Evolutionary conservation across 1,139 yeast genomes (phyloP), one percentile per base, ranked within the genome.

Genomic region (Taphrina deformans): DNA sequence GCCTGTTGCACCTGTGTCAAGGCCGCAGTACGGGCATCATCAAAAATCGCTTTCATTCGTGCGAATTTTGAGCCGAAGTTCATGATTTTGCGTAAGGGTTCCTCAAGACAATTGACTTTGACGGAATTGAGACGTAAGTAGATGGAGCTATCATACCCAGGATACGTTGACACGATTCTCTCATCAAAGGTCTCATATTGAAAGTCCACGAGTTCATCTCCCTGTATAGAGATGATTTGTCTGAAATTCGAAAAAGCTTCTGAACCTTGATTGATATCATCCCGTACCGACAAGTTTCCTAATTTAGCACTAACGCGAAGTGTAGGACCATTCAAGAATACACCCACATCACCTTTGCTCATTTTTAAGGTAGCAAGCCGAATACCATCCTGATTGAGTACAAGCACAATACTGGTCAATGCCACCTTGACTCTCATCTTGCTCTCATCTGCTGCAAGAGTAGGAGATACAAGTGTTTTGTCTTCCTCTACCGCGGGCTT

Each of bases 21-120:
- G 0, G 98, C 97, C 12, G 92, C 89, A 71, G 88, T 90, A 68
- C 99, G 82, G 0, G 98, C 96, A 18, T 83, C 79, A 72, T 93
- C 99, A 74, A 88, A 93, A 16, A 92, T 80, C 1, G 85, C 85
- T 75, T 93, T 93, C 97, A 93, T 90, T 70, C 83, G 83, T 67
- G 85, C 87, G 73, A 95, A 89, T 71, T 88, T 88, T 69, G 84
- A 84, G 71, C 90, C 77, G 72, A 85, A 92, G 35, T 82, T 80
- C 50, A 88, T 74, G 10, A 93, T 82, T 69, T 86, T 83, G 51
- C 85, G 81, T 70, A 90, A 81, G 0, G 98, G 88, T 68, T 86
- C 88, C 72, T 92, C 97, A 24, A 90, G 85, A 72, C 91, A 89
- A 73, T 86, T 88, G 5, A 92, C 76, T 60, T 82, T 83, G 70